phyloP scores from a whole-genome alignment of 257 asterid genomes.

The Datura wrightii region DNA sequence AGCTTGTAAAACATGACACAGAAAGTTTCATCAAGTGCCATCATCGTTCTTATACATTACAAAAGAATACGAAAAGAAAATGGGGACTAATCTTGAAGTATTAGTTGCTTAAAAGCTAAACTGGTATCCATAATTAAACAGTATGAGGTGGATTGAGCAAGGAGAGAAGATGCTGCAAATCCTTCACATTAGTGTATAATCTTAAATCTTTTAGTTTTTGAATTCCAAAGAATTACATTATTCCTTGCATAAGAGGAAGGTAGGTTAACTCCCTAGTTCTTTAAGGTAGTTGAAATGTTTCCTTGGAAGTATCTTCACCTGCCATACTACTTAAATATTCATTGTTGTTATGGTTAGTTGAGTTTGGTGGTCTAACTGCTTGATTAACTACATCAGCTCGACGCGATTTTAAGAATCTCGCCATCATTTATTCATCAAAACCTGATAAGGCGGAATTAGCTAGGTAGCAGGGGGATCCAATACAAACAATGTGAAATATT shows the following conservation, averaged over 20 bases:
- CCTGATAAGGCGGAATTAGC: neutral
- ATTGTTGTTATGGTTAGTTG: conserved; percentile 3
- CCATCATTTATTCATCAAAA: neutral
- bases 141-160: neutral
- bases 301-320: neutral
- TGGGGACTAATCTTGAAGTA: neutral
- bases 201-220: neutral
- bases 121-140: neutral
- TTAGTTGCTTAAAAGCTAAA: neutral
- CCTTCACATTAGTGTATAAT: neutral
- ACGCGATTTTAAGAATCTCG: neutral
- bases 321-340: conserved; percentile 12
- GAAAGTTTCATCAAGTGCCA: neutral
- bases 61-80: neutral
- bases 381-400: neutral
- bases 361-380: neutral
- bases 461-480: neutral
- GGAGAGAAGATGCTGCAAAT: neutral
- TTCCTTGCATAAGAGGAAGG: conserved; percentile 1
- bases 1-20: neutral
- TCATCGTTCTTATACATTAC: neutral
- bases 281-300: conserved; percentile 2
- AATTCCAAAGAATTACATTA: no score
- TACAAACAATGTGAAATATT: neutral
- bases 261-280: neutral